Conservation (phyloP, 2,329 filamentous ascomycete genomes). For the Xylaria sp. region DNA sequence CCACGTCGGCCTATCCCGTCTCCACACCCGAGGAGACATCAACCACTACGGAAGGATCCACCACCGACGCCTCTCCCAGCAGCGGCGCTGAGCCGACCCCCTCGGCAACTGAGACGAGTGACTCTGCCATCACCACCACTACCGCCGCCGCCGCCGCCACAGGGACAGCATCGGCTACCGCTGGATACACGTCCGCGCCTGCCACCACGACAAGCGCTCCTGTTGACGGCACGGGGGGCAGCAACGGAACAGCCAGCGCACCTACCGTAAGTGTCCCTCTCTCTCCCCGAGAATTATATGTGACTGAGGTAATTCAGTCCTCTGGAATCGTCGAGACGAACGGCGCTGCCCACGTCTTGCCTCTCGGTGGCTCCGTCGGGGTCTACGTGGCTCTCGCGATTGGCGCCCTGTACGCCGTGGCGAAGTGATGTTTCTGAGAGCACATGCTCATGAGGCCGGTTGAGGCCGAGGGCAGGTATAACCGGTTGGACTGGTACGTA, state of each 20-base stretch:
- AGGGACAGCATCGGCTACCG: not conserved
- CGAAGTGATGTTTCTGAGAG: constrained; percentile 8
- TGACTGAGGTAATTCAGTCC: constrained; percentile 16
- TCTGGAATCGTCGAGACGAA: constrained; percentile 10
- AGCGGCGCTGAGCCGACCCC: not conserved
- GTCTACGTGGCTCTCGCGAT: constrained; percentile 22
- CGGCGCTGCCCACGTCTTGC: constrained; percentile 10
- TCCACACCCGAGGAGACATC: not conserved
- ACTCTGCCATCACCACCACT: not conserved
- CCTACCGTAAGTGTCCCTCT: constrained; percentile 14
- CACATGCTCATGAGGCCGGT: too few relatives aligned
- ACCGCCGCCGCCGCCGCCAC: not conserved
- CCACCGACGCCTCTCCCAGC: constrained; percentile 2
- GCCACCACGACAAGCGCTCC: constrained; percentile 1
- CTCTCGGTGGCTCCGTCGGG: constrained; percentile 10
- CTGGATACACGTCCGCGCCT: not conserved
- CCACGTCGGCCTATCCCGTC: constrained; percentile 1
- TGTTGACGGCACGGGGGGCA: constrained; percentile 1
- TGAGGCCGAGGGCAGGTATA: too few relatives aligned
- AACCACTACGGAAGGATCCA: constrained; percentile 5
- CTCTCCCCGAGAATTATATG: not conserved
- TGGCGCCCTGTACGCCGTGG: constrained; percentile 17
- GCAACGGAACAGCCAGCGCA: constrained; percentile 9
- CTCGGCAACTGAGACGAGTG: not conserved
- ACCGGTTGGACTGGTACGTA: too few relatives aligned